Conservation (phyloP, 116 monocot genomes). For the Trichopus zeylanicus region DNA sequence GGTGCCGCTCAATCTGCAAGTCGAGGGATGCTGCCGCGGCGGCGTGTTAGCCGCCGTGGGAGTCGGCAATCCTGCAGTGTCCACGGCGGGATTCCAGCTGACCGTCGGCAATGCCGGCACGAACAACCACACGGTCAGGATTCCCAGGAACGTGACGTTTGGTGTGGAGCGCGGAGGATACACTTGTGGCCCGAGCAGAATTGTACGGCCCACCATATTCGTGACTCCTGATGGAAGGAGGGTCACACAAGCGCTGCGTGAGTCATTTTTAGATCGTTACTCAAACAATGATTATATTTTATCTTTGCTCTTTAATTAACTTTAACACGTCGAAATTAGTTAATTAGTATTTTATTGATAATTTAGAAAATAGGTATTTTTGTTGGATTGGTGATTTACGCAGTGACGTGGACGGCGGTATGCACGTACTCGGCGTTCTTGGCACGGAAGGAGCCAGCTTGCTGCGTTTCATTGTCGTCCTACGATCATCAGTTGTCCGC, state of each 20-base stretch:
- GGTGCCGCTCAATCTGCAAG: not conserved
- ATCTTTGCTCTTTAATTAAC: too few relatives aligned
- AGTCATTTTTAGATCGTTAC: not conserved
- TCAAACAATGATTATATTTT: too few relatives aligned
- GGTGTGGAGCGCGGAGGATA: not conserved
- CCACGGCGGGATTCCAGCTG: not conserved
- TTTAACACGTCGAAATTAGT: too few relatives aligned
- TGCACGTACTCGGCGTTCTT: slow-evolving; percentile 15
- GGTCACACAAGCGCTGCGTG: not conserved
- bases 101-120: not conserved
- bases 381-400: not conserved
- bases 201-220: not conserved
- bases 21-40: not conserved
- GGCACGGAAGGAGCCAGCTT: not conserved
- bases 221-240: not conserved
- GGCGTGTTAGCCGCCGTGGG: not conserved
- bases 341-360: not conserved
- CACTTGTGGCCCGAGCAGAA: not conserved
- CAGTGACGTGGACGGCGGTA: slow-evolving; percentile 15
- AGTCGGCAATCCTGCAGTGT: not conserved
- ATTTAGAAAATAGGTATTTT: not conserved
- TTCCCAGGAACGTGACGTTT: not conserved
- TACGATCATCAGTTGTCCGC: slow-evolving; percentile 3
- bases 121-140: not conserved
- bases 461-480: slow-evolving; percentile 17